These are phyloP conservation scores for Gilbertella persicaria DNA, from an alignment of 371 early-diverging fungal genomes.

Conservation along the genomic window DNA sequence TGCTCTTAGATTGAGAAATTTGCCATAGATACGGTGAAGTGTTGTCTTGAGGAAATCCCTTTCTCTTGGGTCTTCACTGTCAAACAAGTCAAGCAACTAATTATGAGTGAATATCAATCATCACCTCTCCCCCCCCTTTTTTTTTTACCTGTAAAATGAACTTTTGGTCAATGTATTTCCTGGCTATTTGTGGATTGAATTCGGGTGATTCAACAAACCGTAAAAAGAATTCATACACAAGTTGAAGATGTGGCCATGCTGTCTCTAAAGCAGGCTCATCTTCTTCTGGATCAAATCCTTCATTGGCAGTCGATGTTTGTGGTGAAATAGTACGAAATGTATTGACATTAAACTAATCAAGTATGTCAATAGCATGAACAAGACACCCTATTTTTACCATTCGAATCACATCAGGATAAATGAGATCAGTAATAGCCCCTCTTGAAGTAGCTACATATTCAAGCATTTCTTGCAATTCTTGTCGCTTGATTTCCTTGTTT, in stretches of 20 bases:
- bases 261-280: constrained; percentile 95
- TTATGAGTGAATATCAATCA: constrained; percentile 14
- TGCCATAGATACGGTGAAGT: constrained; percentile 96
- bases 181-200: constrained; percentile 90
- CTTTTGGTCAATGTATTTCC: constrained; percentile 36
- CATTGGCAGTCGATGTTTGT: constrained; percentile 73
- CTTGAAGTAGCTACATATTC: constrained; percentile 89
- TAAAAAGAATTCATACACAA: constrained; percentile 95
- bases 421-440: constrained; percentile 81
- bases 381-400: constrained; percentile 69
- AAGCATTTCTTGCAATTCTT: constrained; percentile 87
- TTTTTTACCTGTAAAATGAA: constrained; percentile 39
- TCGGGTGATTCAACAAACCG: constrained; percentile 95
- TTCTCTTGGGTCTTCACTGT: constrained; percentile 98
- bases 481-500: constrained; percentile 95
- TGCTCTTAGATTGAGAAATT: constrained; percentile 93
- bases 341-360: constrained; percentile 78
- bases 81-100: constrained; percentile 92
- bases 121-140: constrained; percentile 16
- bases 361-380: not conserved
- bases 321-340: constrained; percentile 95
- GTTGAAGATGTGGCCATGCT: constrained; percentile 96
- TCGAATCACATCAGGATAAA: constrained; percentile 89
- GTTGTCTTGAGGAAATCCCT: constrained; percentile 97
- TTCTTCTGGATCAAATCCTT: constrained; percentile 90